Base-by-base conservation (phyloP, 768 basidiomycete genomes). In the Mrakia frigida region DNA sequence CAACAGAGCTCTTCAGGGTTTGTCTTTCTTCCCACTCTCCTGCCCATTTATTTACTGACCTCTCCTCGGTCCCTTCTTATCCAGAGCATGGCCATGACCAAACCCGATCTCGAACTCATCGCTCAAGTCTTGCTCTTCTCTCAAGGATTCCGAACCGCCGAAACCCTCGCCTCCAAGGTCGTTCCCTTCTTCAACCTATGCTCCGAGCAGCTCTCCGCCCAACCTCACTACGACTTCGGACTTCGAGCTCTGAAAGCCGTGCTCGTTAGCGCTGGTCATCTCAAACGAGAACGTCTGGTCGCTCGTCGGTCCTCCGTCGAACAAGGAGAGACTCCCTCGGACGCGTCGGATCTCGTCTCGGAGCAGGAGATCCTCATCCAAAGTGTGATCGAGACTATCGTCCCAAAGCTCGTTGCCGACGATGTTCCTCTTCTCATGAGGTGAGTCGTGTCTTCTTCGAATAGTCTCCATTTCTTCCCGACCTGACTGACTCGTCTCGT, bases 51-150 rank as follows among this genome's bases (percentile, higher is more conserved):
- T 39, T 35, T 9, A 31, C 75, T 71, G 59, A 74, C 74, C 23
- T 69, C 52, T 41, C 60, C 18, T 39, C 35, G 37, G 6, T 79
- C 80, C 39, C 79, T 7, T 56, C 23, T 43, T 69, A n/a, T 71
- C 13, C 73, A 80, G 80, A 96, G 94, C 77, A 98, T 98, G 92
- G 94, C 97, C 50, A 99, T 99, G 97, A 97, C 97, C 10, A 90
- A 93, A 70, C 97, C 97, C 35, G 97, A 98, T 83, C 90, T 94
- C 77, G 96, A 99, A 83, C 90, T 99, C 68, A 99, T 99, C 81
- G 97, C 97, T 5, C 97, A 99, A 85, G 97, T 99, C 82, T 94
- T 98, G 92, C 86, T 99, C 65, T 98, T 98, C 86, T 98, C 97
- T 28, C 97, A 98, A 86, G 97, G 97, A 78, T 99, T 98, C 89